Percentiles rank a stretch among this genome's conserved stretches.
Conservation (phyloP, 352 stramenopile species). For the Globisporangium perplexum region DNA sequence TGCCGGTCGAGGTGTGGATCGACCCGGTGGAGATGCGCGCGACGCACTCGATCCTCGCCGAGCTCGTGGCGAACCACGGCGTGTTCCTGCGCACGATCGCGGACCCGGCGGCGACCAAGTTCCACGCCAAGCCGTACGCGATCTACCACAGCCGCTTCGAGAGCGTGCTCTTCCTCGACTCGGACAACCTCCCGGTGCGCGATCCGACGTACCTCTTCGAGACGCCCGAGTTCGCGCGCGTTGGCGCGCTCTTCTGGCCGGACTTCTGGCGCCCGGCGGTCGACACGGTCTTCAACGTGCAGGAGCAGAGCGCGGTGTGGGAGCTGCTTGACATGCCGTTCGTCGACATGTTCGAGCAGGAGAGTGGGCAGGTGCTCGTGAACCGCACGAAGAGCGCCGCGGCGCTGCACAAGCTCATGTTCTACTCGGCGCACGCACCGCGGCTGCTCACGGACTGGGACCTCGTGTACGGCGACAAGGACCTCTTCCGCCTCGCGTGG, state of each 20-base stretch:
- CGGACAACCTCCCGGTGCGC: constrained; percentile 69
- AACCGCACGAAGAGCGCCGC: constrained; percentile 31
- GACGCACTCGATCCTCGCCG: constrained; percentile 50
- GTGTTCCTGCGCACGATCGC: constrained; percentile 49
- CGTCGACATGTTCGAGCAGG: constrained; percentile 84
- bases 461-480: constrained; percentile 72
- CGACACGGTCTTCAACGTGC: constrained; percentile 69
- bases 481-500: constrained; percentile 77
- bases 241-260: constrained; percentile 79
- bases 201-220: constrained; percentile 84
- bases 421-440: constrained; percentile 59
- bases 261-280: constrained; percentile 71
- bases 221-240: constrained; percentile 43
- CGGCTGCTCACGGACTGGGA: constrained; percentile 55
- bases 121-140: constrained; percentile 73
- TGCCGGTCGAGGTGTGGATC: constrained; percentile 57
- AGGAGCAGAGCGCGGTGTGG: constrained; percentile 67
- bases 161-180: constrained; percentile 74
- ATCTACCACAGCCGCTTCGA: constrained; percentile 76
- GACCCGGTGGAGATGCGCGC: constrained; percentile 43
- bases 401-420: constrained; percentile 73
- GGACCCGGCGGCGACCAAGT: constrained; percentile 62
- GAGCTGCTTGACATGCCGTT: constrained; percentile 76
- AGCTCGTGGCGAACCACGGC: constrained; percentile 46
- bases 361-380: constrained; percentile 72